Percentiles rank a stretch among this genome's conserved stretches.
Conservation (phyloP, 1,139 yeast genomes). For the Spencermartinsiella ligniputridi region DNA sequence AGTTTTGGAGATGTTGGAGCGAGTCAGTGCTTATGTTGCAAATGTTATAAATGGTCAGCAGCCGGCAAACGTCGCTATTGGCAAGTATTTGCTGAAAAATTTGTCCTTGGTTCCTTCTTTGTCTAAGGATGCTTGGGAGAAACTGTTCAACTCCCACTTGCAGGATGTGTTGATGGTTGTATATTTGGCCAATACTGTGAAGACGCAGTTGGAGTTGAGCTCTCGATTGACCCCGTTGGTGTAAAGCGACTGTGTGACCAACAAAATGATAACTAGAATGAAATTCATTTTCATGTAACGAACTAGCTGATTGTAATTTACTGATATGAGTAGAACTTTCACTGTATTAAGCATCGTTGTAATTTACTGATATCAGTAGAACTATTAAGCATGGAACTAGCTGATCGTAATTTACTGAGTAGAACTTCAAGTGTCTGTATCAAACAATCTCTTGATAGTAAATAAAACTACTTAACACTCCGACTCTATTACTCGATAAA, state of each 20-base stretch:
- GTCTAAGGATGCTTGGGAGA: slow-evolving; percentile 54
- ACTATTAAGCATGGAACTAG: too few species aligned
- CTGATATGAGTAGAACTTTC: neutral
- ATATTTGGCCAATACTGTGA: slow-evolving; percentile 77
- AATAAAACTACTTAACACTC: too few species aligned
- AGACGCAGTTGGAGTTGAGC: slow-evolving; percentile 78
- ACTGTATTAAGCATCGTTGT: slow-evolving; percentile 1
- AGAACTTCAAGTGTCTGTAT: too few species aligned
- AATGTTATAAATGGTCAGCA: slow-evolving; percentile 41
- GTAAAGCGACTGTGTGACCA: slow-evolving; percentile 20
- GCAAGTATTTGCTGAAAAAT: slow-evolving; percentile 61
- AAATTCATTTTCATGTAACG: too few species aligned
- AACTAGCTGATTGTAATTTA: neutral
- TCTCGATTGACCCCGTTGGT: slow-evolving; percentile 63
- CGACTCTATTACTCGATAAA: slow-evolving; percentile 2
- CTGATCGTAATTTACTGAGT: too few species aligned
- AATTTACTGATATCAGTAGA: too few species aligned
- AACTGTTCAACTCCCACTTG: slow-evolving; percentile 64
- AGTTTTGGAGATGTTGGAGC: slow-evolving; percentile 55
- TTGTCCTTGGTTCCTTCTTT: slow-evolving; percentile 61
- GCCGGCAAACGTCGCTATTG: slow-evolving; percentile 47
- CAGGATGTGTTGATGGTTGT: slow-evolving; percentile 84
- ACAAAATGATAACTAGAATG: too few species aligned
- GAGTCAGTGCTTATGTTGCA: slow-evolving; percentile 46
- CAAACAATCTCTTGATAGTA: too few species aligned